phyloP scores from a whole-genome alignment of 140 eudicot species.

The Bidens hawaiensis region DNA sequence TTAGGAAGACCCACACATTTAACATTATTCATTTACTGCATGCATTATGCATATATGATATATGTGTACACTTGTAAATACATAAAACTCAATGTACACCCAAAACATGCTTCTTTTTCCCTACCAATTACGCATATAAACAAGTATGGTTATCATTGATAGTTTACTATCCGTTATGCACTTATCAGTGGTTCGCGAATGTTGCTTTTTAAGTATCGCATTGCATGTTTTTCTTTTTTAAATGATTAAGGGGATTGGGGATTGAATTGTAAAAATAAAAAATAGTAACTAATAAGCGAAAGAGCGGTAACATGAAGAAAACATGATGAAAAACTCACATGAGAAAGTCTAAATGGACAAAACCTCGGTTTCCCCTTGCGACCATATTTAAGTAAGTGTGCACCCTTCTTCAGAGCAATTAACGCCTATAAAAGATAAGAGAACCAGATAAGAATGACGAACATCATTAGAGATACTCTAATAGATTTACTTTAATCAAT shows the following conservation, averaged over 20 bases:
- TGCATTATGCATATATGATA: neutral
- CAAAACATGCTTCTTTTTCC: neutral
- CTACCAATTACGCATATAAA: neutral
- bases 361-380: conserved; percentile 95
- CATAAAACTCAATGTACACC: neutral
- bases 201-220: conserved; percentile 1
- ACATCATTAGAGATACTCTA: neutral
- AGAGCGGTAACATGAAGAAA: conserved; percentile 1
- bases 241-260: neutral
- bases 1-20: neutral
- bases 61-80: neutral
- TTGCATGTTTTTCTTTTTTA: neutral
- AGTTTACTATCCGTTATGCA: neutral
- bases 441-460: neutral
- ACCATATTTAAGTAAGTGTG: conserved; percentile 92
- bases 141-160: neutral
- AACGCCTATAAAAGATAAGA: conserved; percentile 55
- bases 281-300: neutral
- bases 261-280: neutral
- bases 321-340: conserved; percentile 52
- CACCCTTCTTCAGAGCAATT: conserved; percentile 84
- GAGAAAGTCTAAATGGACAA: conserved; percentile 90
- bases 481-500: conserved; percentile 1
- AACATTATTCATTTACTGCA: too few species aligned
- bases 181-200: neutral